Conservation (phyloP, 371 early-diverging fungal genomes). For the Mortierella sp. region DNA sequence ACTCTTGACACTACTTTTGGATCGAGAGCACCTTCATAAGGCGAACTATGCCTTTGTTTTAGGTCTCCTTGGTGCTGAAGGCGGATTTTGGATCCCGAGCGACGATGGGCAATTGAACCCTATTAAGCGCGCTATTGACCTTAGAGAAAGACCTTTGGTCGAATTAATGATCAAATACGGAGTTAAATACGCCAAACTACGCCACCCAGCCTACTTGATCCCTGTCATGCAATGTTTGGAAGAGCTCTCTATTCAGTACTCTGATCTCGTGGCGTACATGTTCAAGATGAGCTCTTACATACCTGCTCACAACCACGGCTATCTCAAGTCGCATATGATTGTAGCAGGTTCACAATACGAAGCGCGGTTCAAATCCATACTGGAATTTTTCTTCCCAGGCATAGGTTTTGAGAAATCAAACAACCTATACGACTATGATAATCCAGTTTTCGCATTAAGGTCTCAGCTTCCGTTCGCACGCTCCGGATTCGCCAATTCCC, state of each 20-base stretch:
- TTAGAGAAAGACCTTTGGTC: slow-evolving; percentile 23
- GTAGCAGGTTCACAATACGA: slow-evolving; percentile 27
- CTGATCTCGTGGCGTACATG: slow-evolving; percentile 28
- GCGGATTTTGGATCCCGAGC: slow-evolving; percentile 44
- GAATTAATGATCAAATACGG: slow-evolving; percentile 39
- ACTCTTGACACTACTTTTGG: slow-evolving; percentile 31
- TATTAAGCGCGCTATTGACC: slow-evolving; percentile 30
- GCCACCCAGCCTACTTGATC: slow-evolving; percentile 46
- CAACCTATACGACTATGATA: slow-evolving; percentile 30
- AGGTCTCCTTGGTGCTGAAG: slow-evolving; percentile 16
- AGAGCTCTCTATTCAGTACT: slow-evolving; percentile 36
- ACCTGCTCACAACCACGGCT: slow-evolving; percentile 37
- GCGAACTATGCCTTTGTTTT: slow-evolving; percentile 35
- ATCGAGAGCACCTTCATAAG: slow-evolving; percentile 7
- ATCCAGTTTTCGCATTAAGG: slow-evolving; percentile 37
- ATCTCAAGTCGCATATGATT: slow-evolving; percentile 35
- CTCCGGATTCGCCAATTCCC: slow-evolving; percentile 21
- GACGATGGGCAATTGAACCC: slow-evolving; percentile 27
- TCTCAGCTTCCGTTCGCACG: slow-evolving; percentile 13
- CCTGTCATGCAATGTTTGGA: slow-evolving; percentile 42
- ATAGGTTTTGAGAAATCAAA: slow-evolving; percentile 29
- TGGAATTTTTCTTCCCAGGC: too few species aligned
- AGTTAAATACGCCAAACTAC: slow-evolving; percentile 32
- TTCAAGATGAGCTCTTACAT: slow-evolving; percentile 42
- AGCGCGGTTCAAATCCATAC: slow-evolving; percentile 11